Conservation (phyloP, 2,329 filamentous ascomycete genomes). For the Lasiodiplodia theobromae region DNA sequence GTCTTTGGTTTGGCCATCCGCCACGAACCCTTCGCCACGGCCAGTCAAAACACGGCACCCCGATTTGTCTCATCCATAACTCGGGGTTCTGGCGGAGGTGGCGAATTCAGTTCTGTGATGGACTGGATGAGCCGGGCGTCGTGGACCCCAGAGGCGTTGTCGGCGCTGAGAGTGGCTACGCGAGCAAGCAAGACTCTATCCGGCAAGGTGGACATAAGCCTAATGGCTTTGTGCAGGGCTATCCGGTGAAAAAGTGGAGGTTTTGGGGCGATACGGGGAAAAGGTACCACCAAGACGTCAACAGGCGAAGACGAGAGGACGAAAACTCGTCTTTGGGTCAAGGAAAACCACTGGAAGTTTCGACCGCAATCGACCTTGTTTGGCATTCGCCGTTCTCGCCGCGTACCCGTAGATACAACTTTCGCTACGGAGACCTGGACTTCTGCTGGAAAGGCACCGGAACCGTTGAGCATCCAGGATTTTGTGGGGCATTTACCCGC, state of each 20-base stretch:
- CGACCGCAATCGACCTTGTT: conserved; percentile 38
- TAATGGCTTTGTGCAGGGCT: conserved; percentile 37
- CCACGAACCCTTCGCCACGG: conserved; percentile 40
- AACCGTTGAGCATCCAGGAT: conserved; percentile 36
- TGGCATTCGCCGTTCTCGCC: conserved; percentile 40
- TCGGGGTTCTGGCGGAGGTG: conserved; percentile 41
- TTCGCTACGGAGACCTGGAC: conserved; percentile 38
- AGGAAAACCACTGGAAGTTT: conserved; percentile 29
- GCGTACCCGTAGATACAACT: conserved; percentile 41
- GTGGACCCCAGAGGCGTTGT: conserved; percentile 43
- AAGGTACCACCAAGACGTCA: conserved; percentile 37
- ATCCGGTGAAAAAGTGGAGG: conserved; percentile 41
- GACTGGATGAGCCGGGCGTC: conserved; percentile 34
- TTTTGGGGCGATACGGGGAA: conserved; percentile 44
- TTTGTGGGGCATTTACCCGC: conserved; percentile 36
- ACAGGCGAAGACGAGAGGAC: conserved; percentile 33
- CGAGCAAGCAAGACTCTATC: conserved; percentile 27
- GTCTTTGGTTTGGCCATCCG: conserved; percentile 41
- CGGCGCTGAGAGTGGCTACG: conserved; percentile 36
- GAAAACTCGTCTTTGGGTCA: neutral
- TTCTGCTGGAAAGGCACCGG: conserved; percentile 47
- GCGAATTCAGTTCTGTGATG: conserved; percentile 40
- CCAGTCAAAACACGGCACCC: conserved; percentile 31
- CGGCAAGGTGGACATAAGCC: conserved; percentile 30
- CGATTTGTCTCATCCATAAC: conserved; percentile 39